Conservation (phyloP, 1,139 yeast genomes). For the Suzukiozyma palmioleophila region DNA sequence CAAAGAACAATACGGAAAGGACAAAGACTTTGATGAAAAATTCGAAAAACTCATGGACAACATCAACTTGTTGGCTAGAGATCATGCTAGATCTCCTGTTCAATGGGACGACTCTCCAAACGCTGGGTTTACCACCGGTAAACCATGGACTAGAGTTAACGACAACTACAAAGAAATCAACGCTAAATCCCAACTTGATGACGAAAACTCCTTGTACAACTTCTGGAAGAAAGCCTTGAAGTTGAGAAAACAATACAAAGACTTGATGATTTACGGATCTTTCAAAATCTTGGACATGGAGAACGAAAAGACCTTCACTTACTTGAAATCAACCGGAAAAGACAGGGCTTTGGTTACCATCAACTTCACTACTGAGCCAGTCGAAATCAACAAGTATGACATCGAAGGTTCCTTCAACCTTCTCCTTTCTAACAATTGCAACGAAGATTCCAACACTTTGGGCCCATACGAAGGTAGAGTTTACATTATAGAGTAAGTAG, state of each 20-base stretch:
- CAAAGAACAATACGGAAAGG: slow-evolving; percentile 26
- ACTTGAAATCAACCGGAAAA: slow-evolving; percentile 24
- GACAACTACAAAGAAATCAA: slow-evolving; percentile 48
- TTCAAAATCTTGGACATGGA: slow-evolving; percentile 39
- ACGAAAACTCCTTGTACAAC: slow-evolving; percentile 42
- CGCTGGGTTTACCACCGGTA: slow-evolving; percentile 47
- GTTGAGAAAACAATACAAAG: slow-evolving; percentile 42
- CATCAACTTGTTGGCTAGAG: slow-evolving; percentile 42
- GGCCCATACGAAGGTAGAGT: slow-evolving; percentile 39
- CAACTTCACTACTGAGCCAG: slow-evolving; percentile 37
- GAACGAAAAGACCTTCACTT: slow-evolving; percentile 35
- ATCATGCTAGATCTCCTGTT: slow-evolving; percentile 56
- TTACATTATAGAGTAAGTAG: slow-evolving; percentile 21
- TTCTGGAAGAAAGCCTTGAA: slow-evolving; percentile 44
- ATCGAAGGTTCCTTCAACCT: slow-evolving; percentile 26
- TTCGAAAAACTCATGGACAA: slow-evolving; percentile 26
- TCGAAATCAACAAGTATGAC: slow-evolving; percentile 24
- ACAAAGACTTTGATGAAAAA: slow-evolving; percentile 22
- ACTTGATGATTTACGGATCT: slow-evolving; percentile 44
- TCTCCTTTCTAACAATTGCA: slow-evolving; percentile 22
- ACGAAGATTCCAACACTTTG: slow-evolving; percentile 19
- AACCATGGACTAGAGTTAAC: slow-evolving; percentile 55
- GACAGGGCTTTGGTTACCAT: slow-evolving; percentile 37
- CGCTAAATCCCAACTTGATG: slow-evolving; percentile 42
- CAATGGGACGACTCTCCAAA: slow-evolving; percentile 47